A percentile compares a stretch with the other conserved stretches of the same genome.
Conservation (phyloP, 2,329 filamentous ascomycete genomes). For the Aciculosporium take region DNA sequence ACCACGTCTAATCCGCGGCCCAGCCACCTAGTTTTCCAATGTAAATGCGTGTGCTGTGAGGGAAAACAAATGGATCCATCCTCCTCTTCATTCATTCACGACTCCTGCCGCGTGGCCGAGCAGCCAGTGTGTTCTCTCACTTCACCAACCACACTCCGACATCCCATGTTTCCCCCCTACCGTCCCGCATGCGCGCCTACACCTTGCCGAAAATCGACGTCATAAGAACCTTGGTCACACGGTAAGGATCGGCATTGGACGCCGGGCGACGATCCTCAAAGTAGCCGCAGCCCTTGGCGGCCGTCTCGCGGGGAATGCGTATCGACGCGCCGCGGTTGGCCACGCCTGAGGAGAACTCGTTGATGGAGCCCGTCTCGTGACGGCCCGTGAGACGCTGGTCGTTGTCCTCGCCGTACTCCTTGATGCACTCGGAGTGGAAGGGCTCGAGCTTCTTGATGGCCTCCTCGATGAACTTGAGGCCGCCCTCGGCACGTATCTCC, state of each 20-base stretch:
- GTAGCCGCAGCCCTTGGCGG: constrained; percentile 84
- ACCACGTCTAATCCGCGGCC: too few species aligned
- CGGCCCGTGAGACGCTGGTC: constrained; percentile 81
- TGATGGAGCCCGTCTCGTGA: constrained; percentile 89
- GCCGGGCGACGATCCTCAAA: constrained; percentile 77
- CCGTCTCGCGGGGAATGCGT: constrained; percentile 75
- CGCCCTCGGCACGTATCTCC: constrained; percentile 78
- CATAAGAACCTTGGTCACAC: constrained; percentile 65
- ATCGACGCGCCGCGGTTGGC: constrained; percentile 93
- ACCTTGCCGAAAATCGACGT: constrained; percentile 42
- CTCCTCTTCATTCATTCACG: too few species aligned
- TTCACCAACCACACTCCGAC: too few species aligned
- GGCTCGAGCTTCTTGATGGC: constrained; percentile 71
- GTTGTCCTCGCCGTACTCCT: constrained; percentile 92
- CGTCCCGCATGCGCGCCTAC: too few species aligned
- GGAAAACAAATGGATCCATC: too few species aligned
- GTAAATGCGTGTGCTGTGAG: too few species aligned
- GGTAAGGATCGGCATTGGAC: constrained; percentile 78
- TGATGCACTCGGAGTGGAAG: constrained; percentile 72
- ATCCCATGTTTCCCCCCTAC: too few species aligned
- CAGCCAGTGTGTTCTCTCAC: too few species aligned
- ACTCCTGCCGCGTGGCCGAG: too few species aligned
- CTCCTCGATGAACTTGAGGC: constrained; percentile 88
- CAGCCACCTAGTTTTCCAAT: too few species aligned
- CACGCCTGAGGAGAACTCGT: constrained; percentile 85